phyloP scores from a whole-genome alignment of 352 stramenopile genomes.

The Phytophthora uliginosa region DNA sequence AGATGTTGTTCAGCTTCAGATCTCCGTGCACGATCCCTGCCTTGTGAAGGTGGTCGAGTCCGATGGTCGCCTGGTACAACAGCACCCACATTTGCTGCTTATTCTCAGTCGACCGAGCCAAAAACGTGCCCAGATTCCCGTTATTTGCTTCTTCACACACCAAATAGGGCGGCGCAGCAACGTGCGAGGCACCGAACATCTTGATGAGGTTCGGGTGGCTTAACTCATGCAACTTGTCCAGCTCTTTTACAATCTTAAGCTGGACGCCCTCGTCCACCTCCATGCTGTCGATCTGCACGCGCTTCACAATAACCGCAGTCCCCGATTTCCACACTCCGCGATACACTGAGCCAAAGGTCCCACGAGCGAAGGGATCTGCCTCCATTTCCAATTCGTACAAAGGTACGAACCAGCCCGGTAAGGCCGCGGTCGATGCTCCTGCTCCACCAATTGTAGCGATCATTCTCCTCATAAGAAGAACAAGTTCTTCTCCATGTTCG shows the following conservation, averaged over 20 bases:
- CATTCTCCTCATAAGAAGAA: background rate
- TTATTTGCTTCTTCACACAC: constrained; percentile 26
- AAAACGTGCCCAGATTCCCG: constrained; percentile 20
- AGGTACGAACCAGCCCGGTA: constrained; percentile 20
- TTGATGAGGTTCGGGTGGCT: constrained; percentile 22
- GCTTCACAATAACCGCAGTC: constrained; percentile 41
- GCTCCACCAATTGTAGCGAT: background rate
- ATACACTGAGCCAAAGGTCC: constrained; percentile 26
- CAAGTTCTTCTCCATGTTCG: background rate
- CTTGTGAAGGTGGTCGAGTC: constrained; percentile 43
- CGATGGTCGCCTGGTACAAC: constrained; percentile 40
- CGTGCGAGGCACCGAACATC: constrained; percentile 38
- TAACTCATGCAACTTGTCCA: background rate
- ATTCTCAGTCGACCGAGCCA: background rate
- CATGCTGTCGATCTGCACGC: constrained; percentile 4
- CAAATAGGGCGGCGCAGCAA: constrained; percentile 23
- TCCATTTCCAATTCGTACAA: constrained; percentile 19
- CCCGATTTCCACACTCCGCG: constrained; percentile 19
- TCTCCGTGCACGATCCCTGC: constrained; percentile 9
- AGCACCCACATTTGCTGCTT: constrained; percentile 9
- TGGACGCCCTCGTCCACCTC: background rate
- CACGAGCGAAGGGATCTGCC: constrained; percentile 13
- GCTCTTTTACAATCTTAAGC: background rate
- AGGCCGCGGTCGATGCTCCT: background rate
- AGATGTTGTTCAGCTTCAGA: constrained; percentile 20